phyloP scores from a whole-genome alignment of 1,284 basidiomycete genomes.

The Microbotryum saponariae region DNA sequence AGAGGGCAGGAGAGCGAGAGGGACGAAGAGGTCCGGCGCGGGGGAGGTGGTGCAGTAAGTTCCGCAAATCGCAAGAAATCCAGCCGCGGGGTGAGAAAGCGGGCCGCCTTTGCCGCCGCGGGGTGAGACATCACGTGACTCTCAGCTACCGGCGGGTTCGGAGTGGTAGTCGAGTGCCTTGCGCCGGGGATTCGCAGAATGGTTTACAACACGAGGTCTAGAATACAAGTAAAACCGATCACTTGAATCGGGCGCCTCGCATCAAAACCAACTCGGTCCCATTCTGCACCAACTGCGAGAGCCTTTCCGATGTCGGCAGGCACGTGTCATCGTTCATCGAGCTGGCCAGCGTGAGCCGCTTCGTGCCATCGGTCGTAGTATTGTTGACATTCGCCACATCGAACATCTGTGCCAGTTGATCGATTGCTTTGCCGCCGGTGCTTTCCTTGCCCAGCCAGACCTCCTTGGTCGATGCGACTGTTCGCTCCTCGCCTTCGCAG shows the following conservation, averaged over 20 bases:
- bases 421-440: neutral
- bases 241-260: neutral
- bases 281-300: neutral
- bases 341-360: neutral
- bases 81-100: neutral
- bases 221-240: too few species aligned
- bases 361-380: neutral
- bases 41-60: neutral
- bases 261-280: neutral
- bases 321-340: neutral
- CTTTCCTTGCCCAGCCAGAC: constrained; percentile 1
- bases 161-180: neutral
- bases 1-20: too few species aligned
- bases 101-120: neutral
- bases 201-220: too few species aligned
- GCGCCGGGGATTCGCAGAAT: neutral
- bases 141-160: too few species aligned
- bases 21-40: too few species aligned
- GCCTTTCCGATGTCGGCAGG: neutral
- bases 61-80: neutral
- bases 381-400: constrained; percentile 1
- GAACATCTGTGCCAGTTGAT: neutral
- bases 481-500: neutral
- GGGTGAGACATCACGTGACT: neutral
- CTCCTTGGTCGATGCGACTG: neutral